A percentile compares a stretch with the other conserved stretches of the same genome.
phyloP scores from a whole-genome alignment of 306 rosid species.

The Corylus americana region DNA sequence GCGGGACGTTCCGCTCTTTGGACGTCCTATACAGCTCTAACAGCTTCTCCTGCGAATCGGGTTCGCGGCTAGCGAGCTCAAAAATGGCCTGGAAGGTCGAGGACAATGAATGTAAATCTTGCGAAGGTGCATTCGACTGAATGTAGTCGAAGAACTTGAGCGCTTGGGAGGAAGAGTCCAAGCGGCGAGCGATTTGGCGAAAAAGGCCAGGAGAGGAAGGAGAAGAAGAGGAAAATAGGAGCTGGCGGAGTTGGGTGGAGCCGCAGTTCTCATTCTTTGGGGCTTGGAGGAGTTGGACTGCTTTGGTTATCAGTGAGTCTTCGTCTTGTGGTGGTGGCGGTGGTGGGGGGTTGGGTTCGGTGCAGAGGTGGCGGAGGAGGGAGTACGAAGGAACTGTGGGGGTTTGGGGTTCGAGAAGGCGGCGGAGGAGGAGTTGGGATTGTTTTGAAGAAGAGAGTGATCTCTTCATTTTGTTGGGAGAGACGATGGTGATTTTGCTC shows the following conservation, averaged over 20 bases:
- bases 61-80: slow-evolving; percentile 44
- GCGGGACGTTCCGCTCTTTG: slow-evolving; percentile 27
- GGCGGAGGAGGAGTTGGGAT: slow-evolving; percentile 28
- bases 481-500: not conserved
- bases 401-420: slow-evolving; percentile 11
- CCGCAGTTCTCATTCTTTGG: slow-evolving; percentile 42
- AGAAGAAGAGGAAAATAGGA: slow-evolving; percentile 44
- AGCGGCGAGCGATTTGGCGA: slow-evolving; percentile 19
- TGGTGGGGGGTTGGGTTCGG: slow-evolving; percentile 20
- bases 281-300: slow-evolving; percentile 44
- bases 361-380: slow-evolving; percentile 29
- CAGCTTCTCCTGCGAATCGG: slow-evolving; percentile 38
- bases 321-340: slow-evolving; percentile 17
- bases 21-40: slow-evolving; percentile 41
- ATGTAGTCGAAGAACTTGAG: slow-evolving; percentile 36
- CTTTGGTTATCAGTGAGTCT: slow-evolving; percentile 37
- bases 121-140: slow-evolving; percentile 1
- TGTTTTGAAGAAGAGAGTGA: slow-evolving; percentile 20
- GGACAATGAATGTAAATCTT: slow-evolving; percentile 17
- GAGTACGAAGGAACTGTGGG: not conserved
- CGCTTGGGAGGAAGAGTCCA: slow-evolving; percentile 32
- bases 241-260: slow-evolving; percentile 39
- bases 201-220: slow-evolving; percentile 29
- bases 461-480: slow-evolving; percentile 6
- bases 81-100: slow-evolving; percentile 51